Evolutionary conservation across 768 basidiomycete species (phyloP), one percentile per base, ranked within the genome.

Genomic region (Kwoniella pini): DNA sequence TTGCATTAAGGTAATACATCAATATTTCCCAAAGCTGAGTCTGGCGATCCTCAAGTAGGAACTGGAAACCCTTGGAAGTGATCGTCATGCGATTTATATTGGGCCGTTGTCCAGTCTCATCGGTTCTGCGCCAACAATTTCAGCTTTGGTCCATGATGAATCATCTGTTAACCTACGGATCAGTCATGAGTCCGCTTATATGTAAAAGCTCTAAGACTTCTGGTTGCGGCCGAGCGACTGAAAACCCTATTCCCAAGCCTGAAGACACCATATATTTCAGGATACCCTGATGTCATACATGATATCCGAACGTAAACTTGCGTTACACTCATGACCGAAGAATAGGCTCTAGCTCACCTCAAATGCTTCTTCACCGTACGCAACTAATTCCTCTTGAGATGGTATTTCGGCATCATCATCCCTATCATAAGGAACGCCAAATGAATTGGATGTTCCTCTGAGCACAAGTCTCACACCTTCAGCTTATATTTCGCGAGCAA

Each of bases 221-320:
- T 63, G 86, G 85, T 0, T 89, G 89, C 5, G 93, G 91, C 74
- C 84, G 85, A 7, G 86, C 80, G 24, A 88, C 85, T 36, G 84
- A 81, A 74, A 89, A 85, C n/a, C 86, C 90, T 27, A 85, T 86
- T 1, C 64, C 67, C 11, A 75, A 70, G 11, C 74, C 72, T 12
- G 89, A 95, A 9, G 91, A 93, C 3, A 99, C 96, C 93, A 99
- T 96, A 74, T 90, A 98, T 79, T 97, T 92, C 43, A 98, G 83
- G 70, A 98, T 95, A 0, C 91, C 93, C 93, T 98, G 63, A 6
- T n/a, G n/a, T n/a, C n/a, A n/a, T n/a, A n/a, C n/a, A n/a, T n/a
- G n/a, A n/a, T n/a, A n/a, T n/a, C n/a, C n/a, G n/a, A n/a, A n/a
- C n/a, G n/a, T n/a, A n/a, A n/a, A n/a, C n/a, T n/a, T n/a, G n/a